Conservation (phyloP, 2,329 filamentous ascomycete genomes). For the Aureobasidium sp. region DNA sequence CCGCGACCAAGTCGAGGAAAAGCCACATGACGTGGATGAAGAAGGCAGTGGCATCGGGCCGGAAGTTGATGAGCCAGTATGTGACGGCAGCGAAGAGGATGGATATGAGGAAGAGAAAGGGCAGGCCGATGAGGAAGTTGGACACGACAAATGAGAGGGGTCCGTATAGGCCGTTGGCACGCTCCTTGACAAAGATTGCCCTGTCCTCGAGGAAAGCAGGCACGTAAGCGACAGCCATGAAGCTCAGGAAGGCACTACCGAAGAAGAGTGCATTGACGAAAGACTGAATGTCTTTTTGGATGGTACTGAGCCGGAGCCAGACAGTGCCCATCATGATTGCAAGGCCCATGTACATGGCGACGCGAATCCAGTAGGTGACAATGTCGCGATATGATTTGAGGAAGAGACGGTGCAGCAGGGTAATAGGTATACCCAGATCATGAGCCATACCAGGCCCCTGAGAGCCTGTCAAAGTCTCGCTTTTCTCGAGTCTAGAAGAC, state of each 20-base stretch:
- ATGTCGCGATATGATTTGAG: constrained; percentile 77
- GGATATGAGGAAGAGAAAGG: constrained; percentile 70
- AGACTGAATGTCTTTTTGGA: constrained; percentile 66
- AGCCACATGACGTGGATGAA: constrained; percentile 76
- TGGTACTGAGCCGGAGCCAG: constrained; percentile 63
- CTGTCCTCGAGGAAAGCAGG: constrained; percentile 75
- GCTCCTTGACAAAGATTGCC: constrained; percentile 64
- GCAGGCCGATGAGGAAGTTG: constrained; percentile 74
- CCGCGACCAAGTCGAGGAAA: constrained; percentile 74
- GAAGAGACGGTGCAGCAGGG: constrained; percentile 67
- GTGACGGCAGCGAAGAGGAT: constrained; percentile 66
- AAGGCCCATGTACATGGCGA: constrained; percentile 71
- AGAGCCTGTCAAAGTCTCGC: background rate
- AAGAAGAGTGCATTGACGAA: constrained; percentile 68
- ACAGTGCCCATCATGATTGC: constrained; percentile 83
- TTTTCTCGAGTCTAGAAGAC: background rate
- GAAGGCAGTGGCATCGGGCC: constrained; percentile 57
- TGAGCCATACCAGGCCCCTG: background rate
- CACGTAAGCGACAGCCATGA: constrained; percentile 64
- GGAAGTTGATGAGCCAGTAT: constrained; percentile 76
- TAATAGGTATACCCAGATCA: constrained; percentile 23
- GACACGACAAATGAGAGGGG: constrained; percentile 62
- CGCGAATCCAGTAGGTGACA: constrained; percentile 70
- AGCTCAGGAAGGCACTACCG: constrained; percentile 42
- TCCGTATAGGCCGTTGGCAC: constrained; percentile 71